Percentiles rank a stretch among this genome's conserved stretches.
Evolutionary conservation across 2,329 filamentous ascomycete genomes (phyloP).

Genomic region (Alternaria panax): DNA sequence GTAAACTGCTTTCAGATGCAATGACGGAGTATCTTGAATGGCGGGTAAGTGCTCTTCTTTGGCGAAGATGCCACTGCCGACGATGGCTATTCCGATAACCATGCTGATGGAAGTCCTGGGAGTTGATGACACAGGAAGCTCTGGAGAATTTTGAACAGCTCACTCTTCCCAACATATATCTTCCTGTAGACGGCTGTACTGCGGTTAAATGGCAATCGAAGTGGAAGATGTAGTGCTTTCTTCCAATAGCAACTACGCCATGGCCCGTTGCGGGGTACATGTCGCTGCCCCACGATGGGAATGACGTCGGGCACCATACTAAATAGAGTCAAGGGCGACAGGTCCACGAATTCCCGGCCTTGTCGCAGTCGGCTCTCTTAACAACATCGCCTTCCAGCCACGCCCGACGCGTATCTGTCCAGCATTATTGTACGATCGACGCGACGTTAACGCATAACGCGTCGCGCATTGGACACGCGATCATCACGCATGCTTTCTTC

Average conservation of each 20-base stretch:
- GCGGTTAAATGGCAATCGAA: constrained; percentile 30
- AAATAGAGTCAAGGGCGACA: constrained; percentile 19
- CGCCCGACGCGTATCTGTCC: neutral
- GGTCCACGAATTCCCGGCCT: constrained; percentile 5
- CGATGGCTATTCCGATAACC: constrained; percentile 65
- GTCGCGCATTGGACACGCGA: constrained; percentile 1
- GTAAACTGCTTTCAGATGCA: constrained; percentile 70
- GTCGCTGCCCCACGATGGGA: constrained; percentile 20
- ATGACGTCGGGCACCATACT: constrained; percentile 29
- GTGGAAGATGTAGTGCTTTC: neutral
- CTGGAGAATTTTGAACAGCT: neutral
- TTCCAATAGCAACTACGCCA: constrained; percentile 16
- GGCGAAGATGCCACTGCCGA: constrained; percentile 70
- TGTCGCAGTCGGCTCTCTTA: constrained; percentile 1
- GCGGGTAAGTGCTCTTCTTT: constrained; percentile 69
- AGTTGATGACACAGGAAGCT: neutral
- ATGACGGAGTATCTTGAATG: constrained; percentile 60
- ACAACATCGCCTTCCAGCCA: neutral
- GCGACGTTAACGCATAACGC: neutral
- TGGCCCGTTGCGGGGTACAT: constrained; percentile 15
- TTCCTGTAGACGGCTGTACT: constrained; percentile 9
- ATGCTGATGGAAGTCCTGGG: neutral
- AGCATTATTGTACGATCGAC: neutral
- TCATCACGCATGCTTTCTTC: neutral
- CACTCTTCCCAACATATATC: neutral